Evolutionary conservation across 192 early-diverging fungal genomes (phyloP), one percentile per base, ranked within the genome.

Genomic region (Umbelopsis ramanniana): DNA sequence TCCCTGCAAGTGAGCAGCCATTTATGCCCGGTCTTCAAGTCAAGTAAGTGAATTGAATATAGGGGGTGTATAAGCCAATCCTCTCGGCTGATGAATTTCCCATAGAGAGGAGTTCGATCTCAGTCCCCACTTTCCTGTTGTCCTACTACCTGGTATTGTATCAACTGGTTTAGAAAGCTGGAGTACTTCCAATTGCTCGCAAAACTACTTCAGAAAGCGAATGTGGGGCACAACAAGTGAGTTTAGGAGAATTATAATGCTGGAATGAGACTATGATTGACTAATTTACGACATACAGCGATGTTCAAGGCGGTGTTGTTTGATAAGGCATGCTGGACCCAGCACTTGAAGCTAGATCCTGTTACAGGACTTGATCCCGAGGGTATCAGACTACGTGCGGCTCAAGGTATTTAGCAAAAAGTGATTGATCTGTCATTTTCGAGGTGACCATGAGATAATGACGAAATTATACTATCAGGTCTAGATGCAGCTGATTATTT

Each of bases 401-500:
- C 96, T 0, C 89, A 91, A 76, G 85, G 80, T 80, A 75, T 69
- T 11, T 43, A 5, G 6, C 6, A 43, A 43, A 19, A 4, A 0
- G 14, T 21, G 15, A 3, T 63, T 54, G 8, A 54, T 4, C 9
- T 4, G 6, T 52, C 1, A 8, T 52, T 37, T 4, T 5, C 4
- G 17, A 46, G 15, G 46, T 67, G n/a, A 67, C 38, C 9, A 17
- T 46, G 46, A 29, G 5, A 47, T 54, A 66, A 4, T 43, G 7
- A 74, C 46, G 8, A 67, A 11, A 21, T 6, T 11, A 23, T 52
- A 35, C 19, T 22, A 3, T 10, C 73, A 78, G 93, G 95, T 0
- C 79, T 97, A 11, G 93, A 95, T 77, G 93, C 94, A 0, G 93
- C 95, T 0, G 95, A 97, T 76, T 97, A 96, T 74, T 89, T 96